These are phyloP conservation scores for Mycotypha africana DNA, from an alignment of 371 early-diverging fungal species.

Conservation along the genomic window DNA sequence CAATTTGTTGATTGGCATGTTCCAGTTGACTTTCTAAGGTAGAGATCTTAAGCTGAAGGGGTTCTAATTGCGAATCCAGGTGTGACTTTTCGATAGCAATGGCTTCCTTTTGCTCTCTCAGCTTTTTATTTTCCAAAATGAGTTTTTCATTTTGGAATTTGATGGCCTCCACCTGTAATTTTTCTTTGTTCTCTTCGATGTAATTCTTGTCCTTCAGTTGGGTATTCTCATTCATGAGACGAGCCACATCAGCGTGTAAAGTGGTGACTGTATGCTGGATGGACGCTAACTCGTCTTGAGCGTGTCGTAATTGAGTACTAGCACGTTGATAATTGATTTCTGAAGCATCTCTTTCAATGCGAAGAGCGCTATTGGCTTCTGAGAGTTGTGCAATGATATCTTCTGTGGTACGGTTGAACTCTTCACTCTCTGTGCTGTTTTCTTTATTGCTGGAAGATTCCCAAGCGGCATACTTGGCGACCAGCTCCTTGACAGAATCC, in stretches of 20 bases:
- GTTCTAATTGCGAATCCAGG: background rate
- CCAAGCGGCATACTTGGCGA: conserved; percentile 8
- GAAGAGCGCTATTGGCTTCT: conserved; percentile 1
- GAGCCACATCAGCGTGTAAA: background rate
- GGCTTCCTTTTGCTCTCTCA: conserved; percentile 1
- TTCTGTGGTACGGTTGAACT: background rate
- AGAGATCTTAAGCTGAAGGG: conserved; percentile 2
- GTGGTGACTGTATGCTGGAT: background rate
- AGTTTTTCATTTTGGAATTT: conserved; percentile 4
- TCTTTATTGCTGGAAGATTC: background rate
- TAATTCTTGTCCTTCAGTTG: background rate
- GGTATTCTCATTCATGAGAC: conserved; percentile 3
- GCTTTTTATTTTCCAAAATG: background rate
- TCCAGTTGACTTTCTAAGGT: conserved; percentile 7
- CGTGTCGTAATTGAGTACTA: background rate
- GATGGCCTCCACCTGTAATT: conserved; percentile 7
- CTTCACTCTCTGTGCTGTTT: conserved; percentile 1
- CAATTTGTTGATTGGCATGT: background rate
- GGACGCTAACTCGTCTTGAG: background rate
- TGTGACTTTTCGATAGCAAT: background rate
- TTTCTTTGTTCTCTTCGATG: background rate
- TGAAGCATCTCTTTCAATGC: conserved; percentile 7
- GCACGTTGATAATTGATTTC: conserved; percentile 4
- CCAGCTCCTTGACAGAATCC: background rate
- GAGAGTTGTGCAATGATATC: conserved; percentile 2